These are phyloP conservation scores for Falciphora oryzae DNA, from an alignment of 2,329 filamentous ascomycete species.

Conservation along the genomic window DNA sequence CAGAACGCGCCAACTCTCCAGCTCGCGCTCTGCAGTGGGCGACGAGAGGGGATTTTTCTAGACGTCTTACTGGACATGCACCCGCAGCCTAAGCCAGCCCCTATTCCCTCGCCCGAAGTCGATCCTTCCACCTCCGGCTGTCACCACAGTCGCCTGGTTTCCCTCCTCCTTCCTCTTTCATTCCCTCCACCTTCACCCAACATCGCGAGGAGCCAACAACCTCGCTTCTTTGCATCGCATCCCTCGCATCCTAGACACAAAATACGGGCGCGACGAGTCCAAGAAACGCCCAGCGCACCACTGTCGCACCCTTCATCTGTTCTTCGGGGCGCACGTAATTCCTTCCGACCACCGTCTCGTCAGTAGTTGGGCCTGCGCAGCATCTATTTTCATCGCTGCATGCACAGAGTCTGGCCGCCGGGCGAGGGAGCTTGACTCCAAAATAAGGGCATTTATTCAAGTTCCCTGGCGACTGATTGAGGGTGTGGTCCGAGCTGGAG, in stretches of 20 bases:
- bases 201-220: background rate
- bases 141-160: background rate
- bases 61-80: background rate
- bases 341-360: background rate
- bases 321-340: background rate
- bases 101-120: background rate
- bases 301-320: background rate
- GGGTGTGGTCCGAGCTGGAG: background rate
- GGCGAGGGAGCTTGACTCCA: background rate
- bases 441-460: background rate
- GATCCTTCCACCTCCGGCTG: background rate
- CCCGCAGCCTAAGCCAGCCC: background rate
- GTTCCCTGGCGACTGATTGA: background rate
- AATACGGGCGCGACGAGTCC: background rate
- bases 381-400: conserved; percentile 6
- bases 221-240: background rate
- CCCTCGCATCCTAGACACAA: background rate
- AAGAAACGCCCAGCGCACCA: background rate
- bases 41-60: background rate
- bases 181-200: background rate
- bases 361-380: background rate
- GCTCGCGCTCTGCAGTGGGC: background rate
- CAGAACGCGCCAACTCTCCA: background rate
- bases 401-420: background rate
- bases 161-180: background rate